Conservation (phyloP, 768 basidiomycete species). For the Scleroderma citrinum region DNA sequence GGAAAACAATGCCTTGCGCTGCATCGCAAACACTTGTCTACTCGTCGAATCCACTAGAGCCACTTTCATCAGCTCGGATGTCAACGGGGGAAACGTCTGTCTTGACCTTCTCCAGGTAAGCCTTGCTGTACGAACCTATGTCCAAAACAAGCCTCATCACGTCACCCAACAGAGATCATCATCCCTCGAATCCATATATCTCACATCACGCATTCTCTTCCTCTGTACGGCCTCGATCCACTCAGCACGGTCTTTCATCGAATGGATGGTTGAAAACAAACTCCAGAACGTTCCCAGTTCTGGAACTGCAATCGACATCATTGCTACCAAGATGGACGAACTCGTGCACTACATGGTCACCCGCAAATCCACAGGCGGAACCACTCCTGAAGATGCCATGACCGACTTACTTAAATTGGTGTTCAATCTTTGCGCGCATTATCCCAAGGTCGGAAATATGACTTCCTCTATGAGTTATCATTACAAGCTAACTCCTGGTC, state of each 20-base stretch:
- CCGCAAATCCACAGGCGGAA: slow-evolving; percentile 28
- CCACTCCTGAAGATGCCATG: slow-evolving; percentile 65
- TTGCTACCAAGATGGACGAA: slow-evolving; percentile 55
- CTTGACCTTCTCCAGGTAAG: slow-evolving; percentile 54
- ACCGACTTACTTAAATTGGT: slow-evolving; percentile 79
- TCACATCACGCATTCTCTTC: slow-evolving; percentile 72
- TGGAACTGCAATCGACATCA: slow-evolving; percentile 54
- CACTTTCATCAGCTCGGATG: slow-evolving; percentile 50
- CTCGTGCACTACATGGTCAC: slow-evolving; percentile 44
- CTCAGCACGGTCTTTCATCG: slow-evolving; percentile 41
- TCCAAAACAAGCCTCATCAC: slow-evolving; percentile 4
- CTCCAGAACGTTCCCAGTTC: slow-evolving; percentile 35
- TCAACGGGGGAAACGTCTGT: slow-evolving; percentile 57
- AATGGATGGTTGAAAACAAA: slow-evolving; percentile 61
- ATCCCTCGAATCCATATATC: slow-evolving; percentile 60
- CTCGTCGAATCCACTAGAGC: slow-evolving; percentile 57
- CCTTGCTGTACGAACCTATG: slow-evolving; percentile 11
- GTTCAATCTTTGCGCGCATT: slow-evolving; percentile 77
- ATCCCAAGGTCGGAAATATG: slow-evolving; percentile 55
- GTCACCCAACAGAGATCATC: slow-evolving; percentile 50
- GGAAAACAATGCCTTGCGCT: slow-evolving; percentile 67
- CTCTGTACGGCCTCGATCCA: slow-evolving; percentile 55
- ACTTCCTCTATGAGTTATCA: neutral
- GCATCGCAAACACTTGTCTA: slow-evolving; percentile 74
- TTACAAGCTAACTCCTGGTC: neutral